Percentiles rank a stretch among this genome's conserved stretches.
phyloP scores from a whole-genome alignment of 257 asterid genomes.

The Nicotiana noctiflora region DNA sequence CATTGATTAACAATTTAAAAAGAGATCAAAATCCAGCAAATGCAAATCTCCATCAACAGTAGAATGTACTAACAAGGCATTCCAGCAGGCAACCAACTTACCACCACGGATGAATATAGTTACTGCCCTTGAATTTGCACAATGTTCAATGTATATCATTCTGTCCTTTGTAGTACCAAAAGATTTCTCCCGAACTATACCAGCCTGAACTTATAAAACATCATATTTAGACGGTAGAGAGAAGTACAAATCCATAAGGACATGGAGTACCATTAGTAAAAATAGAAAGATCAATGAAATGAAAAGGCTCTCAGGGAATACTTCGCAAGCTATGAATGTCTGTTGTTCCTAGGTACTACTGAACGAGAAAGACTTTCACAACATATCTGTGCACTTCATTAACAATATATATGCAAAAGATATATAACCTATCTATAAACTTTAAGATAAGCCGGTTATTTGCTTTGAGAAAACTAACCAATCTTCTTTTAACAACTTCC shows the following conservation, averaged over 20 bases:
- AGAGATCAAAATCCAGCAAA: neutral
- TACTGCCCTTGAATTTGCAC: too few relatives aligned
- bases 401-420: neutral
- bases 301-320: neutral
- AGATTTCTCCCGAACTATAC: too few relatives aligned
- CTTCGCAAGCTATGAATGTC: neutral
- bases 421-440: neutral
- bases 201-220: constrained; percentile 27
- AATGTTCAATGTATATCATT: constrained; percentile 87
- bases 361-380: neutral
- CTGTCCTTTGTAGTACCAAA: constrained; percentile 57
- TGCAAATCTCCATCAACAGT: neutral
- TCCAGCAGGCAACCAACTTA: constrained; percentile 19
- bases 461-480: neutral
- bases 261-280: neutral
- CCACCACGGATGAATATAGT: too few relatives aligned
- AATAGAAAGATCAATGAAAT: neutral
- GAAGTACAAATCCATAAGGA: constrained; percentile 5
- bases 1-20: neutral
- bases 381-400: neutral
- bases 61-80: neutral
- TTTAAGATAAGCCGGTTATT: neutral
- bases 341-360: neutral
- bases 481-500: neutral
- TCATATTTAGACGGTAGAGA: neutral